Conservation (phyloP, 345 rosid genomes). For the Psidium guajava region DNA sequence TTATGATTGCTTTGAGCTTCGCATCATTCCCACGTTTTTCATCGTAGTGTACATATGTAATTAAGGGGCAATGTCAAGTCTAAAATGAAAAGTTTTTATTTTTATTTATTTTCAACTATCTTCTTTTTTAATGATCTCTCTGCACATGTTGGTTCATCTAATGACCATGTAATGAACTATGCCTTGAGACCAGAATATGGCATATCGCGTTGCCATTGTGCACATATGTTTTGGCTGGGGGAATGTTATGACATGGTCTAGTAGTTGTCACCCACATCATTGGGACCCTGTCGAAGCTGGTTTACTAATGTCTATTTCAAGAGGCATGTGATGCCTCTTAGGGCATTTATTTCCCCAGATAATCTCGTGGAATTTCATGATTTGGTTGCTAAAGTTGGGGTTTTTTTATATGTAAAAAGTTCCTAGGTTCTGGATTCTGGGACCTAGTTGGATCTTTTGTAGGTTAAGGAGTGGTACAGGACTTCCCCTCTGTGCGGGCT, state of each 20-base stretch:
- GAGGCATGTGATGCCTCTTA: background rate
- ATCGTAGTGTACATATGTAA: background rate
- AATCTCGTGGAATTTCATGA: background rate
- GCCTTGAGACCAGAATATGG: background rate
- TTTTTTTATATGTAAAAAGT: background rate
- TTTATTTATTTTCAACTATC: background rate
- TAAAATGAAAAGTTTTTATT: background rate
- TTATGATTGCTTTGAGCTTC: background rate
- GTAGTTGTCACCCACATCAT: background rate
- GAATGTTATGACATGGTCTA: background rate
- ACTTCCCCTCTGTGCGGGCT: background rate
- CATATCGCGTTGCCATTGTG: background rate
- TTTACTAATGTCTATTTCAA: background rate
- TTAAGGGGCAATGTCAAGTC: background rate
- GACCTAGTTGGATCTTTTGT: background rate
- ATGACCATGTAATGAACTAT: background rate
- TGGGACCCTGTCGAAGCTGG: background rate
- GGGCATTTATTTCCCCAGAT: background rate
- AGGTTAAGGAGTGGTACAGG: background rate
- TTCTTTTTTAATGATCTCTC: background rate
- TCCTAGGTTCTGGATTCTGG: background rate
- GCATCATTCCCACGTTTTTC: background rate
- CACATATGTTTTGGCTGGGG: background rate
- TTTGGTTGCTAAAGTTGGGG: background rate
- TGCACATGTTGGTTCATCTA: background rate